These are phyloP conservation scores for Cordyceps cicadae DNA, from an alignment of 2,329 filamentous ascomycete genomes.

Conservation along the genomic window DNA sequence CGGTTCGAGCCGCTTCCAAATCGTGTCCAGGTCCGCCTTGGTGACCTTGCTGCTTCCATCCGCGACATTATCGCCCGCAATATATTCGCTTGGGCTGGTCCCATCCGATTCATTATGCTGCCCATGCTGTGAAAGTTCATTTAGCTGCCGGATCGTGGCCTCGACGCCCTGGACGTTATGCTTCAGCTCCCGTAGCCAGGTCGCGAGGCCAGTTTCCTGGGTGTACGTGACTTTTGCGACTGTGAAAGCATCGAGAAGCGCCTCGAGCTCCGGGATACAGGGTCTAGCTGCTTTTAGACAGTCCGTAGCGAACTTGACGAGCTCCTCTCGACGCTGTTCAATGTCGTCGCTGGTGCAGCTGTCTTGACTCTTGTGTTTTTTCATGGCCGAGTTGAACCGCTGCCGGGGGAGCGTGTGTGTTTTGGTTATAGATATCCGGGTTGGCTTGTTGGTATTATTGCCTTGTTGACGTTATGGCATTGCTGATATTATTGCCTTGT, in stretches of 20 bases:
- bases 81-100: too few species aligned
- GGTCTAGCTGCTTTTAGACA: conserved; percentile 11
- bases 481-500: too few species aligned
- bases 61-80: not conserved
- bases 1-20: conserved; percentile 19
- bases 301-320: conserved; percentile 12
- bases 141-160: conserved; percentile 12
- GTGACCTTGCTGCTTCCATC: not conserved
- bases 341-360: not conserved
- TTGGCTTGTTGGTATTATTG: too few species aligned
- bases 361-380: not conserved
- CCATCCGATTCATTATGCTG: too few species aligned
- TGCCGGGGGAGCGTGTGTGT: not conserved
- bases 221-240: conserved; percentile 7
- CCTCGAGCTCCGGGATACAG: conserved; percentile 16
- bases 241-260: conserved; percentile 12
- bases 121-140: not conserved
- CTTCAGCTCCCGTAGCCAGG: conserved; percentile 17
- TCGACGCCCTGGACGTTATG: conserved; percentile 14
- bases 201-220: conserved; percentile 17
- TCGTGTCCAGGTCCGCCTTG: conserved; percentile 11
- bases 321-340: not conserved
- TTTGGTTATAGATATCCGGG: not conserved
- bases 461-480: too few species aligned
- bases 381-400: not conserved